Conservation (phyloP, 2,329 filamentous ascomycete species). For the Elsinoe necatrix region DNA sequence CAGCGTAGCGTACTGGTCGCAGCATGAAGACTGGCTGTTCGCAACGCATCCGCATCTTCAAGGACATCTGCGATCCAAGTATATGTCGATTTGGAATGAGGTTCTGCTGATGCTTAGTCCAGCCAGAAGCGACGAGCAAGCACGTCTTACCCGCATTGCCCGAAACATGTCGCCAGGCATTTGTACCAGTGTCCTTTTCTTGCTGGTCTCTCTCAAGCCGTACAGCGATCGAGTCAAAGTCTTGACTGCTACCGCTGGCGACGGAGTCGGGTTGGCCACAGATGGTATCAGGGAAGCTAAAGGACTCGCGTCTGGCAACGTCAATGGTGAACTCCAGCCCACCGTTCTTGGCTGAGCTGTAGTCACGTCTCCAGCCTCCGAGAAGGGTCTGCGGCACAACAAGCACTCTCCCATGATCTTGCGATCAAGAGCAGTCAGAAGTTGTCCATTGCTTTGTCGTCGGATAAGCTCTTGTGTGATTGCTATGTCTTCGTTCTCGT, state of each 20-base stretch:
- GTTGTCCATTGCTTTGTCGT: neutral
- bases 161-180: neutral
- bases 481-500: neutral
- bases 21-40: neutral
- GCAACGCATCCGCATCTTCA: neutral
- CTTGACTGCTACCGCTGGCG: neutral
- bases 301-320: neutral
- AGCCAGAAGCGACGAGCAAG: neutral
- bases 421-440: neutral
- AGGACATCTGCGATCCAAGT: conserved; percentile 1
- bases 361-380: neutral
- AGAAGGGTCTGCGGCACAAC: neutral
- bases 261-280: neutral
- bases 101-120: neutral
- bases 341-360: neutral
- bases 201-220: neutral
- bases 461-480: neutral
- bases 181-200: neutral
- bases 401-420: neutral
- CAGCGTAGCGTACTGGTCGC: neutral
- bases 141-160: neutral
- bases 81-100: neutral
- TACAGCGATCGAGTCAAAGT: no score
- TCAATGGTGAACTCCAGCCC: neutral
- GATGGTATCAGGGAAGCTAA: neutral